Evolutionary conservation across 208 protist genomes (phyloP).

Genomic region (Naegleria fowleri): DNA sequence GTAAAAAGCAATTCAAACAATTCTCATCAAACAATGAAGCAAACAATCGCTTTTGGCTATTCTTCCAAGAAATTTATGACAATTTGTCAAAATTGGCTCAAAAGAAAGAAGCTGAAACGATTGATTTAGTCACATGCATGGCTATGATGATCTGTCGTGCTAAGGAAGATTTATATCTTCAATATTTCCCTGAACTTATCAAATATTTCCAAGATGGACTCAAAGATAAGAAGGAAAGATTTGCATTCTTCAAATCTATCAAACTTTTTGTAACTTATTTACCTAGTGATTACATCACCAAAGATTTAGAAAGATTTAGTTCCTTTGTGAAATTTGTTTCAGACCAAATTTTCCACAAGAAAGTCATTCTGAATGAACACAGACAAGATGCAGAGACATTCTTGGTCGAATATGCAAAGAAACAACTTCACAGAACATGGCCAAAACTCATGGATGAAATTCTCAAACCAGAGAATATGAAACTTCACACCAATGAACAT

Average conservation of each 20-base stretch:
- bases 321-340: neutral
- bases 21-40: neutral
- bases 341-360: neutral
- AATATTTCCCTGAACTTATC: neutral
- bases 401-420: neutral
- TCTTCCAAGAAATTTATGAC: neutral
- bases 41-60: neutral
- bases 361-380: neutral
- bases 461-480: neutral
- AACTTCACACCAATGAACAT: neutral
- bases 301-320: neutral
- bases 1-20: neutral
- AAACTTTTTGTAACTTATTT: neutral
- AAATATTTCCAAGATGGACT: neutral
- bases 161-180: neutral
- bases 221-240: slow-evolving; percentile 15
- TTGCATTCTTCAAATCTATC: neutral
- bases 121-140: neutral
- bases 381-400: neutral
- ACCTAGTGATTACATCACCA: neutral
- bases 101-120: neutral
- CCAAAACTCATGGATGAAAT: neutral
- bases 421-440: slow-evolving; percentile 4
- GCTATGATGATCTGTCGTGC: neutral
- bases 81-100: neutral